Percentiles rank a stretch among this genome's conserved stretches.
These are phyloP conservation scores for Calonectria hawksworthii DNA, from an alignment of 2,329 filamentous ascomycete species.

Conservation along the genomic window DNA sequence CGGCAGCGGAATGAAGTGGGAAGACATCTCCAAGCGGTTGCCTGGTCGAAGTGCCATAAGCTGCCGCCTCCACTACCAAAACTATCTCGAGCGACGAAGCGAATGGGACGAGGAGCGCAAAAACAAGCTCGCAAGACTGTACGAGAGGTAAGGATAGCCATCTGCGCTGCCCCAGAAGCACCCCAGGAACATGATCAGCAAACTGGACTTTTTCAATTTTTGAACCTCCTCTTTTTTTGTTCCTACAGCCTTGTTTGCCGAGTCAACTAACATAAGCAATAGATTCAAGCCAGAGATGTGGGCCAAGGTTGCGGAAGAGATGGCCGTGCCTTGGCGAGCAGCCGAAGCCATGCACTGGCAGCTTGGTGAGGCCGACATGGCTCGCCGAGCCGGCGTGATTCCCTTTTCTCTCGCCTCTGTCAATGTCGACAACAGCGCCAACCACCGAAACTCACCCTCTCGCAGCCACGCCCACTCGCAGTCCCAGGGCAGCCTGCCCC, in stretches of 20 bases:
- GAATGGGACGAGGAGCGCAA: conserved; percentile 99
- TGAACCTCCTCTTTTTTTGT: not conserved
- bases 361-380: conserved; percentile 94
- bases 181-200: not conserved
- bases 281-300: conserved; percentile 99
- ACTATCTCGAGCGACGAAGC: conserved; percentile 92
- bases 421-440: conserved; percentile 61
- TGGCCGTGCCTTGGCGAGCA: conserved; percentile 94
- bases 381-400: conserved; percentile 87
- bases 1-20: conserved; percentile 96
- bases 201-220: not conserved
- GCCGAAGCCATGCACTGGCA: conserved; percentile 99
- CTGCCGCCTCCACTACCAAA: conserved; percentile 95
- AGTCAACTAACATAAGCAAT: conserved; percentile 38
- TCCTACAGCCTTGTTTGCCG: not conserved
- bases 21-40: conserved; percentile 93
- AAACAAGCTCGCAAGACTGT: conserved; percentile 94
- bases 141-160: conserved; percentile 81
- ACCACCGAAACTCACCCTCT: conserved; percentile 56
- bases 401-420: conserved; percentile 81
- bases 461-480: conserved; percentile 59
- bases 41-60: conserved; percentile 94
- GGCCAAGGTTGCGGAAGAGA: conserved; percentile 94
- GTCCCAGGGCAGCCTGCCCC: conserved; percentile 61
- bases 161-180: not conserved